Percentiles rank a stretch among this genome's conserved stretches.
phyloP scores from a whole-genome alignment of 73 alveolate genomes.

The Paramecium caudatum region DNA sequence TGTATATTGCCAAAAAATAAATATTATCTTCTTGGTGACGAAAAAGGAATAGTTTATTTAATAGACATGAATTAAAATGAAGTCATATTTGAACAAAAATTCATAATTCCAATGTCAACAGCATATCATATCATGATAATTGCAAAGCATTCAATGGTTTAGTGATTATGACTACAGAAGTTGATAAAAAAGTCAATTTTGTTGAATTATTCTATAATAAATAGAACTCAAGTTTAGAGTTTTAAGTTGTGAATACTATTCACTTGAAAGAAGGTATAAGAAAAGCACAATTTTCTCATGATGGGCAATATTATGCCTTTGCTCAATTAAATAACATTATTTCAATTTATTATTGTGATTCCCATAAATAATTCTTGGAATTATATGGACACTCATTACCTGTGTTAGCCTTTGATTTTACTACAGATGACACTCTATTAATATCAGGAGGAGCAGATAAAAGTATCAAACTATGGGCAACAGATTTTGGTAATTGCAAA shows the following conservation, averaged over 20 bases:
- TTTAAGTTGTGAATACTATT: not conserved
- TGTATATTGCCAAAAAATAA: constrained; percentile 84
- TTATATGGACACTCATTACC: constrained; percentile 98
- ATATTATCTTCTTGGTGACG: constrained; percentile 82
- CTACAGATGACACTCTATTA: constrained; percentile 90
- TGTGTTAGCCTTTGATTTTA: constrained; percentile 90
- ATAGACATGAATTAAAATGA: constrained; percentile 80
- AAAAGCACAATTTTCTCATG: constrained; percentile 83
- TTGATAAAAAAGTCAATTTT: constrained; percentile 86
- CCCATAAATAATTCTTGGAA: constrained; percentile 91
- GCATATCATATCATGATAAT: constrained; percentile 61
- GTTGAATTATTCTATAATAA: constrained; percentile 78
- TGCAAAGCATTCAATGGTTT: constrained; percentile 74
- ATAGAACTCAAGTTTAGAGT: constrained; percentile 60
- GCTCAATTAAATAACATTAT: constrained; percentile 92
- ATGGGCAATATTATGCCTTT: constrained; percentile 92
- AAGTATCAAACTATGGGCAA: constrained; percentile 97
- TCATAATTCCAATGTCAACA: constrained; percentile 57
- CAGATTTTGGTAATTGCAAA: constrained; percentile 98
- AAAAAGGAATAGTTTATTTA: constrained; percentile 79
- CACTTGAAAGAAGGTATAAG: constrained; percentile 68
- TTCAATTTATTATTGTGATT: constrained; percentile 88
- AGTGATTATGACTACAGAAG: constrained; percentile 81
- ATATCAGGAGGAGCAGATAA: constrained; percentile 95
- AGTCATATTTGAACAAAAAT: constrained; percentile 79